phyloP scores from a whole-genome alignment of 139 green algal genomes.

The Edaphochlamys debaryana region DNA sequence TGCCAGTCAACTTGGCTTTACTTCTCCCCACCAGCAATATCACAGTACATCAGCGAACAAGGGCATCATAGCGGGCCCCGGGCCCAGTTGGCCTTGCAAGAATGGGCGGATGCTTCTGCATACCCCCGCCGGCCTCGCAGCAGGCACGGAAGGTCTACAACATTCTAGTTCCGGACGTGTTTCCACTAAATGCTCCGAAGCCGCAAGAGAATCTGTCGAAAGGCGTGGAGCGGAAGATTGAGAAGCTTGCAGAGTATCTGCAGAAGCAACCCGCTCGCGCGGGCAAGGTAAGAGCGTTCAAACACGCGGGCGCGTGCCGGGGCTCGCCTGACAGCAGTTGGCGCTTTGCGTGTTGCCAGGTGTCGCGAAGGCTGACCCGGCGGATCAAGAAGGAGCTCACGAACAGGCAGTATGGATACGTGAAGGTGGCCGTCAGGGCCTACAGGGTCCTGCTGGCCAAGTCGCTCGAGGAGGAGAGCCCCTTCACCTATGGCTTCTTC shows the following conservation, averaged over 20 bases:
- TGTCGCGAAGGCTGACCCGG: constrained; percentile 62
- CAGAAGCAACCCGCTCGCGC: constrained; percentile 60
- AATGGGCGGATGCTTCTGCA: too few species aligned
- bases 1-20: too few species aligned
- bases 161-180: constrained; percentile 63
- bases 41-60: too few species aligned
- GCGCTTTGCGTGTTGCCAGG: constrained; percentile 42
- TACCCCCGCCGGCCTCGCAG: constrained; percentile 64
- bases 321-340: not conserved
- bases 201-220: constrained; percentile 49
- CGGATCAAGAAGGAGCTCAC: constrained; percentile 51
- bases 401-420: constrained; percentile 51
- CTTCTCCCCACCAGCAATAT: too few species aligned
- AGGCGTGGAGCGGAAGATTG: constrained; percentile 56
- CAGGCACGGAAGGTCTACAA: constrained; percentile 73
- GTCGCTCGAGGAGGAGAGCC: constrained; percentile 51
- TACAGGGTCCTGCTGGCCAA: constrained; percentile 59
- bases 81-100: too few species aligned
- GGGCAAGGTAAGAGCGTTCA: constrained; percentile 62
- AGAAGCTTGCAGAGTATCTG: constrained; percentile 74
- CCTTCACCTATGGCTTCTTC: constrained; percentile 64
- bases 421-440: constrained; percentile 64
- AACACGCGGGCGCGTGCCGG: too few species aligned
- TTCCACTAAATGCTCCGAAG: constrained; percentile 45
- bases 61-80: too few species aligned